phyloP scores from a whole-genome alignment of 768 basidiomycete genomes.

The Mycena indigotica region DNA sequence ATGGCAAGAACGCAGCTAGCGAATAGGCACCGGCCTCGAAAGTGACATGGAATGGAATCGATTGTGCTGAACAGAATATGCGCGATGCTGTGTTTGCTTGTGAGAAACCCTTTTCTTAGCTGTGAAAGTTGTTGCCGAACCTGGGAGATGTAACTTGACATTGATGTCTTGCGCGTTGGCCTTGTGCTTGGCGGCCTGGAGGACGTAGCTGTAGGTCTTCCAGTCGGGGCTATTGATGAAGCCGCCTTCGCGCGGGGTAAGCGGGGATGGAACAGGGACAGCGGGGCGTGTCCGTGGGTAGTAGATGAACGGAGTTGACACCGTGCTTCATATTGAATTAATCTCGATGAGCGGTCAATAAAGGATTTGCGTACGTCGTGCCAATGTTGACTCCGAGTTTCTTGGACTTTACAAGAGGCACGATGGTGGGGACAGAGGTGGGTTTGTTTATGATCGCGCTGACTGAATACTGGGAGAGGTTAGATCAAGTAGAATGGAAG shows the following conservation, averaged over 20 bases:
- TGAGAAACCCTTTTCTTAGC: no score
- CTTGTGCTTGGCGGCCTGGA: conserved; percentile 38
- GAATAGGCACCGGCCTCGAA: conserved; percentile 59
- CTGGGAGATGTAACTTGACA: conserved; percentile 45
- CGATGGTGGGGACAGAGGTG: conserved; percentile 37
- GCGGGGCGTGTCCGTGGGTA: conserved; percentile 67
- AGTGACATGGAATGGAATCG: conserved; percentile 70
- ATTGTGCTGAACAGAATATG: conserved; percentile 56
- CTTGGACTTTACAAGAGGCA: conserved; percentile 53
- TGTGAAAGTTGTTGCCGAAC: not conserved
- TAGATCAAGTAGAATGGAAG: not conserved
- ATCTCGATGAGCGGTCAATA: conserved; percentile 3
- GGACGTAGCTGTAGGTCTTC: conserved; percentile 46
- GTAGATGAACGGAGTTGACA: conserved; percentile 66
- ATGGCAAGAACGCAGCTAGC: conserved; percentile 62
- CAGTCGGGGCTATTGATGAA: conserved; percentile 53
- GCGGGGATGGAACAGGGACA: conserved; percentile 48
- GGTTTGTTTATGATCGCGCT: conserved; percentile 54
- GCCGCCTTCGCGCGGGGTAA: conserved; percentile 38
- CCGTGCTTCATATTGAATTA: conserved; percentile 36
- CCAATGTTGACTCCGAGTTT: conserved; percentile 55
- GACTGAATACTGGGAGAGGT: conserved; percentile 53
- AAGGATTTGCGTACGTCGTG: conserved; percentile 46
- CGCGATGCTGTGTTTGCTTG: conserved; percentile 46
- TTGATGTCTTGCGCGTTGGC: conserved; percentile 42